Evolutionary conservation across 305 asterid genomes (phyloP).

Genomic region (Plantago lanceolata): DNA sequence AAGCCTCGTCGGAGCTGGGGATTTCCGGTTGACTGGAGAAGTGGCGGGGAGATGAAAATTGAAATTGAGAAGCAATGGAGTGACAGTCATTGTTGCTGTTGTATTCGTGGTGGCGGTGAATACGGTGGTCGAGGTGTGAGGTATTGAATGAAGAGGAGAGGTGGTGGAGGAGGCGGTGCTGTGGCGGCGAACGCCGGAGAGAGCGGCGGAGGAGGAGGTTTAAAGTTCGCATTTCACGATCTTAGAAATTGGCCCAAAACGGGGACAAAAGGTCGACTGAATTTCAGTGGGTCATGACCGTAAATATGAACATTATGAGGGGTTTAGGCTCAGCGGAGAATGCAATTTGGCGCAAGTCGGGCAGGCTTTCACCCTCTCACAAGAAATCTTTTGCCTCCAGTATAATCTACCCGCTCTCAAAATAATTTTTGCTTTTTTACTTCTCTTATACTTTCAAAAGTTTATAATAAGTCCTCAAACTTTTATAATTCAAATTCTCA

Average conservation of each 20-base stretch:
- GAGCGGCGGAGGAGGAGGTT: slow-evolving; percentile 34
- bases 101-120: slow-evolving; percentile 7
- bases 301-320: too few species aligned
- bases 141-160: slow-evolving; percentile 24
- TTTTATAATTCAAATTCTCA: too few species aligned
- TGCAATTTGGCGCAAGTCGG: too few species aligned
- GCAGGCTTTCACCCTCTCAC: too few species aligned
- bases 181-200: slow-evolving; percentile 23
- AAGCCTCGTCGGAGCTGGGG: slow-evolving; percentile 23
- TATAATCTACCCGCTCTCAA: too few species aligned
- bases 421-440: too few species aligned
- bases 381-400: too few species aligned
- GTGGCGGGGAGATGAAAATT: slow-evolving; percentile 25
- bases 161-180: slow-evolving; percentile 24
- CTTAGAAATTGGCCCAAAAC: background rate
- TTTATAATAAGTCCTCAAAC: too few species aligned
- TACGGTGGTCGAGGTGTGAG: slow-evolving; percentile 21
- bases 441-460: too few species aligned
- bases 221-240: background rate
- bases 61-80: slow-evolving; percentile 20
- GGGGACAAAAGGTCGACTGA: background rate
- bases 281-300: too few species aligned
- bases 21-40: slow-evolving; percentile 28
- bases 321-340: too few species aligned
- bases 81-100: slow-evolving; percentile 20